Evolutionary conservation across 176 grass and related monocot genomes (phyloP).

Genomic region (Hordeum marinum): DNA sequence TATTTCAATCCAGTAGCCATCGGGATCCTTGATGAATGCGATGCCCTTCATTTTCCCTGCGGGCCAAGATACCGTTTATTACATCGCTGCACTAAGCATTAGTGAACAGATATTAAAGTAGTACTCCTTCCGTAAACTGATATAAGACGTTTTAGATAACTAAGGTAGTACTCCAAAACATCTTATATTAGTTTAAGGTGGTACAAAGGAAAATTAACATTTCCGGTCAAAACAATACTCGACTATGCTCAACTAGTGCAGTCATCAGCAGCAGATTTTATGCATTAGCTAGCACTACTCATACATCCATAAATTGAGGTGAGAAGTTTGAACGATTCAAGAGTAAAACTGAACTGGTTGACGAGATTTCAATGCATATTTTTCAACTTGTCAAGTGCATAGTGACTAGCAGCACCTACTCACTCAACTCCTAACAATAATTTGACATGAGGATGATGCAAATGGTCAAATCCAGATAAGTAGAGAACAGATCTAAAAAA

Average conservation of each 20-base stretch:
- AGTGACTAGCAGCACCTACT: not conserved
- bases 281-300: not conserved
- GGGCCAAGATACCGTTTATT: not conserved
- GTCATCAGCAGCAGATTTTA: not conserved
- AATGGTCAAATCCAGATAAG: not conserved
- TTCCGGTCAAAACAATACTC: too few relatives aligned
- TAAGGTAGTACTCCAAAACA: too few relatives aligned
- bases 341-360: not conserved
- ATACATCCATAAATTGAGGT: not conserved
- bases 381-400: not conserved
- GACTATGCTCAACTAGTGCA: not conserved
- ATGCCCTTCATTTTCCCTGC: slow-evolving; percentile 97
- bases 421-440: not conserved
- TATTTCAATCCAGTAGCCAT: slow-evolving; percentile 99
- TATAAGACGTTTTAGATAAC: too few relatives aligned
- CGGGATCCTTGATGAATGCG: slow-evolving; percentile 95
- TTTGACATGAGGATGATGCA: not conserved
- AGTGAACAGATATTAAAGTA: not conserved
- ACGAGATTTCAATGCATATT: not conserved
- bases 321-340: not conserved
- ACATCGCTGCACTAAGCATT: not conserved
- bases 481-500: not conserved
- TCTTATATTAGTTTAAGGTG: too few relatives aligned
- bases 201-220: too few relatives aligned
- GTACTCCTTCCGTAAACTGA: too few relatives aligned